These are phyloP conservation scores for Botrytis pseudocinerea DNA, from an alignment of 2,329 filamentous ascomycete genomes.

Conservation along the genomic window DNA sequence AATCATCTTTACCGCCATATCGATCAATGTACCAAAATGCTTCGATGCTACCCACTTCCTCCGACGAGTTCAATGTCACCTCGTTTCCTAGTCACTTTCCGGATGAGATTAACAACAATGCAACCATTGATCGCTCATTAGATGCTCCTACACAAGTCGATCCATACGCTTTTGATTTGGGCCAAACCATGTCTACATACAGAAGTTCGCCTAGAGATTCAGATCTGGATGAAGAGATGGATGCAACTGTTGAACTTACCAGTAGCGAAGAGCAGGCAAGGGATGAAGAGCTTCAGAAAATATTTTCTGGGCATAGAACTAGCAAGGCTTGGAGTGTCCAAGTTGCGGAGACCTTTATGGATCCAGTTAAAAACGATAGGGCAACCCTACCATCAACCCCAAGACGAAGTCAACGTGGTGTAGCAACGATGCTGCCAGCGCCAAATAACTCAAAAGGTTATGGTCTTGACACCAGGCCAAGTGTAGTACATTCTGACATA, in stretches of 20 bases:
- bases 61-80: constrained; percentile 38
- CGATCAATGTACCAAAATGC: background rate
- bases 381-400: constrained; percentile 22
- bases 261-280: constrained; percentile 21
- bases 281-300: constrained; percentile 7
- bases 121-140: constrained; percentile 15
- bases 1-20: background rate
- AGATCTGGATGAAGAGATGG: background rate
- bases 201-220: constrained; percentile 23
- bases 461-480: constrained; percentile 53
- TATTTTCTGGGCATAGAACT: background rate
- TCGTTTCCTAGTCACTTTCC: constrained; percentile 29
- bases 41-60: background rate
- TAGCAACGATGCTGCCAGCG: constrained; percentile 8
- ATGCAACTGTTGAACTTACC: constrained; percentile 17
- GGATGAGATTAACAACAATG: background rate
- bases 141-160: constrained; percentile 33
- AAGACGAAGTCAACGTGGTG: constrained; percentile 8
- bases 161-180: constrained; percentile 25
- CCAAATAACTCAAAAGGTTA: constrained; percentile 21
- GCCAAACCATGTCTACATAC: constrained; percentile 29
- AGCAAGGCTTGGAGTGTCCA: background rate
- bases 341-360: background rate
- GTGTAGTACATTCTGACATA: constrained; percentile 42
- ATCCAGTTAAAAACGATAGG: background rate